Percentiles rank a stretch among this genome's conserved stretches.
Evolutionary conservation across 768 basidiomycete species (phyloP).

Genomic region (Leccinum aurantiacum): DNA sequence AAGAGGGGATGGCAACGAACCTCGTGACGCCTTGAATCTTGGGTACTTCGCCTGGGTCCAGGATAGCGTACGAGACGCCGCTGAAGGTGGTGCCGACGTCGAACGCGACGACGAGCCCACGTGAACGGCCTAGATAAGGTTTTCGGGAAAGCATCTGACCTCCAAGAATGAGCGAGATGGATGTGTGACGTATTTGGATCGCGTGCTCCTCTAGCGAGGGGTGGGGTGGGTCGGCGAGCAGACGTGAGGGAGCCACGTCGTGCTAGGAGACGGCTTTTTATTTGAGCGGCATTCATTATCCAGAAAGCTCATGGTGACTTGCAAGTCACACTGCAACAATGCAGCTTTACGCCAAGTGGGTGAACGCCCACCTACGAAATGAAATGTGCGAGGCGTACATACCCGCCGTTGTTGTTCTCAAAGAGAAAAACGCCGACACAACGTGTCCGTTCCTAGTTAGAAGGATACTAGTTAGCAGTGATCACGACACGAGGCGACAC

Average conservation of each 20-base stretch:
- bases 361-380: conserved; percentile 13
- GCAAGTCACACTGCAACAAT: too few species aligned
- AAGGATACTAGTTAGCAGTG: neutral
- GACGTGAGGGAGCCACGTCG: neutral
- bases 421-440: conserved; percentile 16
- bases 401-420: neutral
- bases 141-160: conserved; percentile 34
- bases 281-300: conserved; percentile 17
- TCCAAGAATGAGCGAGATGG: neutral
- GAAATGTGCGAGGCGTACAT: conserved; percentile 21
- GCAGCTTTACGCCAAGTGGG: too few species aligned
- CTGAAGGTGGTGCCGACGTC: conserved; percentile 44
- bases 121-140: conserved; percentile 38
- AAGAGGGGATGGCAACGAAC: conserved; percentile 33
- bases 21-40: conserved; percentile 37
- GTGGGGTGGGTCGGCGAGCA: neutral
- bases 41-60: conserved; percentile 40
- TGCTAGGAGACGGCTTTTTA: conserved; percentile 17
- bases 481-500: conserved; percentile 26
- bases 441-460: conserved; percentile 16
- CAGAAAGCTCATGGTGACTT: neutral
- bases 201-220: neutral
- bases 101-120: conserved; percentile 39
- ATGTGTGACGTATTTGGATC: neutral
- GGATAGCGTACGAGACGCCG: conserved; percentile 41